These are phyloP conservation scores for Aspergillus homomorphus DNA, from an alignment of 495 filamentous ascomycete genomes.

Conservation along the genomic window DNA sequence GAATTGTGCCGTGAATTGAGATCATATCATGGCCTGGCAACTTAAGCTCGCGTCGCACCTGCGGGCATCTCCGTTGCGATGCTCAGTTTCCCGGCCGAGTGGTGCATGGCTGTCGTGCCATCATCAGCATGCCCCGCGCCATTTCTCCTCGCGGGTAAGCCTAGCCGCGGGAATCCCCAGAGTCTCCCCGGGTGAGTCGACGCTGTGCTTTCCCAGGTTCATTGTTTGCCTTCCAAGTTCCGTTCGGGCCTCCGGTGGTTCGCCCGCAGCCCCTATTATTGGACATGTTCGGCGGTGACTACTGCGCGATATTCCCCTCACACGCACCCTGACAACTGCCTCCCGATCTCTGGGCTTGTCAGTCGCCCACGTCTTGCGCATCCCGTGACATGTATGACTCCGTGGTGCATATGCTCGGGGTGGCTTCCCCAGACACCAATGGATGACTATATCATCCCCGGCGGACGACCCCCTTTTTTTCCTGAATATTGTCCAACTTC, in stretches of 20 bases:
- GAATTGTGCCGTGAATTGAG: slow-evolving; percentile 4
- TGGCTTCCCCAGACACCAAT: background rate
- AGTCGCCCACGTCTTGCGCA: background rate
- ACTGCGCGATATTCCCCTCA: background rate
- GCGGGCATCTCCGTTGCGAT: slow-evolving; percentile 37
- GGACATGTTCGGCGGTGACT: background rate
- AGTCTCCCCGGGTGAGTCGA: slow-evolving; percentile 2
- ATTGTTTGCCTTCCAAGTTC: too few species aligned
- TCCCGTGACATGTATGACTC: slow-evolving; percentile 2
- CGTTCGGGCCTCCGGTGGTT: background rate
- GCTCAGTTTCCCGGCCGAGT: slow-evolving; percentile 36
- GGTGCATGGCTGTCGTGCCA: slow-evolving; percentile 16
- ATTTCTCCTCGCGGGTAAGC: slow-evolving; percentile 20
- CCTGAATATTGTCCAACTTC: background rate
- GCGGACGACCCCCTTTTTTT: background rate
- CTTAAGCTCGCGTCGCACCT: slow-evolving; percentile 32
- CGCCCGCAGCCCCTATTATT: background rate
- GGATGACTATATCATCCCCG: background rate
- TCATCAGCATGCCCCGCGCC: slow-evolving; percentile 14
- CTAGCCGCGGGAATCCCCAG: slow-evolving; percentile 23
- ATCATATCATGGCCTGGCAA: slow-evolving; percentile 34
- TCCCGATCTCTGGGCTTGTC: background rate
- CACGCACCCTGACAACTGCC: background rate
- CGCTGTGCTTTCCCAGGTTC: background rate
- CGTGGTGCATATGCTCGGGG: background rate